These are phyloP conservation scores for Erodium texanum DNA, from an alignment of 441 rosid species.

Conservation along the genomic window DNA sequence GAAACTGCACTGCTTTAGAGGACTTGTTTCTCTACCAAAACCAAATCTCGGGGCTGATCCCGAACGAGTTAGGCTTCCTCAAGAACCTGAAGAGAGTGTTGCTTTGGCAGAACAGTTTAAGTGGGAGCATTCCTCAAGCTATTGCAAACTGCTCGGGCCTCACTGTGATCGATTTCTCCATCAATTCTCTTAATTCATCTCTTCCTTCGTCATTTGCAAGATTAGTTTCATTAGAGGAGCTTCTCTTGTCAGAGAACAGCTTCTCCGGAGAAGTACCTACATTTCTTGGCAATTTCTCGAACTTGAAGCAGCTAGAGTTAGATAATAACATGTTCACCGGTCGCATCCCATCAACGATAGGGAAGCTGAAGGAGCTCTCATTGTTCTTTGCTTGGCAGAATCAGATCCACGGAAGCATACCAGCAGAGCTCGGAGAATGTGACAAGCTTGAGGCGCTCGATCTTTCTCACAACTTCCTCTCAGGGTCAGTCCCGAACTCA, in stretches of 20 bases:
- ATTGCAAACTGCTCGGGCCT: constrained; percentile 41
- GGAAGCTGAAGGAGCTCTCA: constrained; percentile 45
- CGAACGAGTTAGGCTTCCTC: constrained; percentile 41
- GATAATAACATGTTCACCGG: constrained; percentile 52
- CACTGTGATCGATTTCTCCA: constrained; percentile 51
- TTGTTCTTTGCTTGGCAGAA: constrained; percentile 69
- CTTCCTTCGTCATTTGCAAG: constrained; percentile 40
- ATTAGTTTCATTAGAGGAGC: constrained; percentile 43
- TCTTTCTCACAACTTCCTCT: constrained; percentile 52
- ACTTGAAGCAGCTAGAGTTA: constrained; percentile 54
- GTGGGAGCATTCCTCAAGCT: constrained; percentile 40
- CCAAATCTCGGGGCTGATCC: constrained; percentile 44
- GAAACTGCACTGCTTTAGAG: constrained; percentile 50
- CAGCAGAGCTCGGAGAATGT: constrained; percentile 46
- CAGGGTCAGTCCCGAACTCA: constrained; percentile 49
- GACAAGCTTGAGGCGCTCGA: constrained; percentile 55
- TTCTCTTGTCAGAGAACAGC: constrained; percentile 47
- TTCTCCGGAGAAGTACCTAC: constrained; percentile 46
- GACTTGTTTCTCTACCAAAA: constrained; percentile 53
- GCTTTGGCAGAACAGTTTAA: constrained; percentile 55
- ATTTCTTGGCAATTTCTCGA: constrained; percentile 36
- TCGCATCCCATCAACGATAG: constrained; percentile 44
- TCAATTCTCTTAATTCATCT: constrained; percentile 40
- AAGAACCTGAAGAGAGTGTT: constrained; percentile 43
- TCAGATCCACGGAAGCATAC: constrained; percentile 51